Conservation (phyloP, 2,329 filamentous ascomycete genomes). For the Trichoderma simmonsii region DNA sequence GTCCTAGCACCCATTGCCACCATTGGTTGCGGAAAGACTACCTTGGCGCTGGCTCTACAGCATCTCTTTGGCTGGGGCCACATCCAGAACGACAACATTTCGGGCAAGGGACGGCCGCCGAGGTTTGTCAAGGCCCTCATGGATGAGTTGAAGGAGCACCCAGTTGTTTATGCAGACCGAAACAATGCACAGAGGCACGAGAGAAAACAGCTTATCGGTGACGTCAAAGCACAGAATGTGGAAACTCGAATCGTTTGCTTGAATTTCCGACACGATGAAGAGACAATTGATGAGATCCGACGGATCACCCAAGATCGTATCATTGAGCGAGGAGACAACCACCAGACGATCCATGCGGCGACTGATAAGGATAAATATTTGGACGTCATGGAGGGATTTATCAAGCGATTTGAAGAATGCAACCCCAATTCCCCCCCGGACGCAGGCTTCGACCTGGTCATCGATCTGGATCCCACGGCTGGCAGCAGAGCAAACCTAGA, state of each 20-base stretch:
- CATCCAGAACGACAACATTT: slow-evolving; percentile 95
- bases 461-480: slow-evolving; percentile 74
- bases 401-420: slow-evolving; percentile 78
- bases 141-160: slow-evolving; percentile 58
- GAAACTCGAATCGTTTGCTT: slow-evolving; percentile 75
- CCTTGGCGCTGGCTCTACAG: slow-evolving; percentile 74
- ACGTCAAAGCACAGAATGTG: slow-evolving; percentile 62
- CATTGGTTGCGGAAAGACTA: slow-evolving; percentile 96
- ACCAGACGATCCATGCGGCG: slow-evolving; percentile 92
- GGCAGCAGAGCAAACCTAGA: slow-evolving; percentile 87
- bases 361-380: slow-evolving; percentile 71
- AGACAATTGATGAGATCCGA: slow-evolving; percentile 69
- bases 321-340: slow-evolving; percentile 84
- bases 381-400: slow-evolving; percentile 92
- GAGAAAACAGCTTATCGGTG: slow-evolving; percentile 79
- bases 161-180: slow-evolving; percentile 83
- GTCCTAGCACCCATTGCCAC: slow-evolving; percentile 90
- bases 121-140: slow-evolving; percentile 72
- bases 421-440: slow-evolving; percentile 69
- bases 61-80: slow-evolving; percentile 90
- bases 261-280: slow-evolving; percentile 81
- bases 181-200: slow-evolving; percentile 92
- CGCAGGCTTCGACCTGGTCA: slow-evolving; percentile 75
- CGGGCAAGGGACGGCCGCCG: slow-evolving; percentile 71
- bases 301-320: slow-evolving; percentile 75